phyloP scores from a whole-genome alignment of 192 early-diverging fungal genomes.

The Backusella tarrabulga region DNA sequence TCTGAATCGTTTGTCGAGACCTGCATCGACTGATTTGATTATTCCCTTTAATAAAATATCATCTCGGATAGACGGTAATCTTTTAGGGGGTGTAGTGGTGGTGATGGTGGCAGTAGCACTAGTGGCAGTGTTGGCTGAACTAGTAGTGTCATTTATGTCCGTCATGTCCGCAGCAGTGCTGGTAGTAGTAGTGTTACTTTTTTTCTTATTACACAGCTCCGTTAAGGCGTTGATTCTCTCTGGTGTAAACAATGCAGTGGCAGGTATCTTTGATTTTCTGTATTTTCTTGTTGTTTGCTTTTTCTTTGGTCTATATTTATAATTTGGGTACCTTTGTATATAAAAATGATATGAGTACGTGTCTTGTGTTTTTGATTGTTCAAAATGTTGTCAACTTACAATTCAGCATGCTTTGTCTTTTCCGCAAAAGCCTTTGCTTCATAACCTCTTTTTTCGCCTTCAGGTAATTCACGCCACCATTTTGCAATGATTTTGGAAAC shows the following conservation, averaged over 20 bases:
- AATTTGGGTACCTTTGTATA: background rate
- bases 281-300: slow-evolving; percentile 9
- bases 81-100: background rate
- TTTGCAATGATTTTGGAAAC: slow-evolving; percentile 60
- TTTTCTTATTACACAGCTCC: background rate
- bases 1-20: slow-evolving; percentile 2
- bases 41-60: background rate
- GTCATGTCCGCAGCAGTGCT: too few relatives aligned
- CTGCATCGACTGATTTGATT: background rate
- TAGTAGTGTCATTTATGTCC: too few relatives aligned
- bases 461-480: slow-evolving; percentile 56
- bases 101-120: background rate
- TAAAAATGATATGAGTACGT: background rate
- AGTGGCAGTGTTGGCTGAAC: background rate
- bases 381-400: slow-evolving; percentile 20
- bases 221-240: background rate
- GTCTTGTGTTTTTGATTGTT: background rate
- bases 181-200: background rate
- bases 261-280: slow-evolving; percentile 10
- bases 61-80: background rate
- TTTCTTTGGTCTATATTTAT: slow-evolving; percentile 5
- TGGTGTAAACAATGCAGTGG: background rate
- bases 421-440: slow-evolving; percentile 42
- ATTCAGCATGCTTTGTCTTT: slow-evolving; percentile 45
- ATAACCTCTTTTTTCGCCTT: slow-evolving; percentile 54